Conservation (phyloP, 2,329 filamentous ascomycete species). For the Colletotrichum orbiculare region DNA sequence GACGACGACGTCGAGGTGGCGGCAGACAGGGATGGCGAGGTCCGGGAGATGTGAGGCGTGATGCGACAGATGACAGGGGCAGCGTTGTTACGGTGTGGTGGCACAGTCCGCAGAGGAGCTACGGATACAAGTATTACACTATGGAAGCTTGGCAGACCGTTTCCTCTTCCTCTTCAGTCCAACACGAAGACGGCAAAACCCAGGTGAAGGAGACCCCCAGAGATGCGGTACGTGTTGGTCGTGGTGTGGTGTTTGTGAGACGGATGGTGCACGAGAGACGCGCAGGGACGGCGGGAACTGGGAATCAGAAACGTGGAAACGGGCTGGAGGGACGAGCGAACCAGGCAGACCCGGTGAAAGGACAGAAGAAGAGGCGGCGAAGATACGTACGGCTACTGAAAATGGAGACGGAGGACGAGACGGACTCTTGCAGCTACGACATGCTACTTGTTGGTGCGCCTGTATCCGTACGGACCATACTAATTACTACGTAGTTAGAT, state of each 20-base stretch:
- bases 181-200: too few species aligned
- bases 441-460: too few species aligned
- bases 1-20: slow-evolving; percentile 22
- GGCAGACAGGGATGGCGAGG: slow-evolving; percentile 18
- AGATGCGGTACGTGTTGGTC: slow-evolving; percentile 2
- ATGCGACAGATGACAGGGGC: background rate
- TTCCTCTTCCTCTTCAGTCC: too few species aligned
- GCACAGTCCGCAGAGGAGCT: background rate
- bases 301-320: slow-evolving; percentile 18
- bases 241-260: slow-evolving; percentile 27
- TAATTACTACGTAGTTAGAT: too few species aligned
- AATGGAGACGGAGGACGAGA: background rate
- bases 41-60: slow-evolving; percentile 24
- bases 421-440: too few species aligned
- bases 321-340: background rate
- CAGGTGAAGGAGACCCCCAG: too few species aligned
- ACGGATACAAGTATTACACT: background rate
- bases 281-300: slow-evolving; percentile 20
- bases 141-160: too few species aligned
- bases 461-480: too few species aligned
- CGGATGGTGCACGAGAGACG: slow-evolving; percentile 32
- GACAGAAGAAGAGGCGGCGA: background rate
- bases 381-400: background rate
- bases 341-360: background rate
- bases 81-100: background rate